Evolutionary conservation across 306 rosid species (phyloP), one percentile per base, ranked within the genome.

Genomic region (Vigna unguiculata): DNA sequence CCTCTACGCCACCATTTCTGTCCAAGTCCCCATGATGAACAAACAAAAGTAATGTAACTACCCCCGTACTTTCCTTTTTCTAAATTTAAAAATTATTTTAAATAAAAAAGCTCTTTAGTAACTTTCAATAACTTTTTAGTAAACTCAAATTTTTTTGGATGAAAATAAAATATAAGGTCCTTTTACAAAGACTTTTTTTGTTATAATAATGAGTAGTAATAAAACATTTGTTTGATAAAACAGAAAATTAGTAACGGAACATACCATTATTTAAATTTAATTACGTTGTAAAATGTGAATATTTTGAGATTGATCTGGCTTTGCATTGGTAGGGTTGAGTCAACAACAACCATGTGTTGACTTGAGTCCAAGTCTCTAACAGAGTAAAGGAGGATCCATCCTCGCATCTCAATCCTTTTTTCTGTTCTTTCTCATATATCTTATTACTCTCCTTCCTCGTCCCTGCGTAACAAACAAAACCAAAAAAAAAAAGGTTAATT

Each of bases 281-380:
- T n/a, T 1, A 36, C 4, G 28, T n/a, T 62, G 3, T n/a, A 62
- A 20, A 41, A 41, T 45, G 22, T 21, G 38, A 22, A 67, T 52
- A 52, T 53, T 54, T 22, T 8, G 12, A 9, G 9, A 9, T 40
- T 21, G 13, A 41, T 54, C 16, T 60, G 3, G 57, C 0, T 58
- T 73, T 58, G 12, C 28, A 41, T 48, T 16, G 14, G 69, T 1
- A 38, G 43, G 43, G 2, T 32, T 32, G 7, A 36, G 40, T 17
- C 47, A 72, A 71, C 53, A 14, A 41, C 54, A 22, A 24, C 53
- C 53, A 2, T 21, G 9, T 34, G 5, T 70, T 70, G 64, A 71
- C 51, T 53, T 34, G 36, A 13, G 1, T 32, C 67, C 22, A 60
- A 15, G 41, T 60, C 66, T 59, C 5, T 2, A 14, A 25, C 4